These are phyloP conservation scores for Helianthus tuberosus DNA, from an alignment of 129 eudicot genomes.

Conservation along the genomic window DNA sequence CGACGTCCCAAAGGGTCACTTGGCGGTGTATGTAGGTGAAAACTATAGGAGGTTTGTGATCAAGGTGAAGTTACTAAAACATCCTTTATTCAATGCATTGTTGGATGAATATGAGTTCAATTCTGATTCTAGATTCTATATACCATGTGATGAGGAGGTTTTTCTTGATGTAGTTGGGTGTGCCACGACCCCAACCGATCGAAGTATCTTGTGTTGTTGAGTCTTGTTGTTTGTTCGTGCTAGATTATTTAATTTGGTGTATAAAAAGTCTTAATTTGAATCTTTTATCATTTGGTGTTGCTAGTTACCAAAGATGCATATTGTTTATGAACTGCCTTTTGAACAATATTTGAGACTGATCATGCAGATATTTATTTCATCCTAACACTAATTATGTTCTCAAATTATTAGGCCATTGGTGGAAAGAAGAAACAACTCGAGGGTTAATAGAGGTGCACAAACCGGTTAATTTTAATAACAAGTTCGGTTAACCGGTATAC, in stretches of 20 bases:
- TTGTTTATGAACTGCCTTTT: too few relatives aligned
- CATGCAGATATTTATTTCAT: too few relatives aligned
- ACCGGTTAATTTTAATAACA: too few relatives aligned
- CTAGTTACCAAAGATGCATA: too few relatives aligned
- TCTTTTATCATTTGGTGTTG: too few relatives aligned
- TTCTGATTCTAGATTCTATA: conserved; percentile 56
- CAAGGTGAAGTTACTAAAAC: conserved; percentile 62
- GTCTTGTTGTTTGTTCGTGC: neutral
- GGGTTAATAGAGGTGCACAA: too few relatives aligned
- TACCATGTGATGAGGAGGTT: conserved; percentile 73
- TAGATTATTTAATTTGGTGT: conserved; percentile 28
- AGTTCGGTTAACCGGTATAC: too few relatives aligned
- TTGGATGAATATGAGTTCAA: conserved; percentile 66
- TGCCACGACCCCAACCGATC: conserved; percentile 46
- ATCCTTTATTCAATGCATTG: conserved; percentile 74
- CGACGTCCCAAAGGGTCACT: conserved; percentile 91
- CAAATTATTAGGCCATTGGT: too few relatives aligned
- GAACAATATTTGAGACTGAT: too few relatives aligned
- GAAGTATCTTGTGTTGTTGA: conserved; percentile 37
- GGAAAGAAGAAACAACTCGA: too few relatives aligned
- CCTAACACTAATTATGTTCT: too few relatives aligned
- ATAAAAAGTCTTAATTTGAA: neutral
- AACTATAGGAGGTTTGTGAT: conserved; percentile 68
- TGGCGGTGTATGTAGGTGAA: conserved; percentile 88
- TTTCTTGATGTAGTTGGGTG: conserved; percentile 63